Base-by-base conservation (phyloP, 2,329 filamentous ascomycete genomes). In the Fusarium algeriense region DNA sequence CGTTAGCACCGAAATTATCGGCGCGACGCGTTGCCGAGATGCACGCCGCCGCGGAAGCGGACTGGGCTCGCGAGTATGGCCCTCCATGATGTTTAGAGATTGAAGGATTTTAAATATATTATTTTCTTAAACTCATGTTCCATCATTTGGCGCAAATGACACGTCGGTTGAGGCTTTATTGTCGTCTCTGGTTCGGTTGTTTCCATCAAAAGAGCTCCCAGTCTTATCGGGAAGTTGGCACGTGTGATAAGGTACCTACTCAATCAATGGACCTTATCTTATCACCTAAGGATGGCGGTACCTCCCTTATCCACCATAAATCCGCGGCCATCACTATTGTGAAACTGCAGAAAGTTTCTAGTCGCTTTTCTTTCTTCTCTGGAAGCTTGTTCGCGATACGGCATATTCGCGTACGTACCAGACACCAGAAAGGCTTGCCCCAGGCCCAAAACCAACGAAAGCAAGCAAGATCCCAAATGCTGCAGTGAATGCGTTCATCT, bases 1-100 rank as follows among this genome's bases (percentile, higher is more conserved):
- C 15, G 71, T 68, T 5, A 86, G 78, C 10, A 86, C 75, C 5
- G 69, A 64, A 10, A 58, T 35, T 13, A 75, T 48, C 7, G 69
- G 34, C 23, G 38, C 32, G 44, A 55, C 56, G 17, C 55, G 52
- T 41, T 34, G 38, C 1, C 43, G 56, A 19, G 52, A 30, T 28
- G 5, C 14, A 34, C 9, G 38, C 14, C 52, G 30, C 34, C 6
- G 28, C 13, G 26, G 4, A 2, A 12, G 19, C 1, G 8, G 7
- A 10, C 5, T 30, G 5, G 23, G 15, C n/a, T 12, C 17, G 14
- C 6, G 52, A 9, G 28, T 5, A 13, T 23, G 2, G 13, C 41
- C 38, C 5, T 64, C 45, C 69, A 72, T 55, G 34, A n/a, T n/a
- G n/a, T 4, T 4, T 5, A 7, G 34, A 13, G 34, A n/a, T n/a